Percentiles rank a stretch among this genome's conserved stretches.
Conservation (phyloP, 495 filamentous ascomycete genomes). For the Hypoxylon perforatum region DNA sequence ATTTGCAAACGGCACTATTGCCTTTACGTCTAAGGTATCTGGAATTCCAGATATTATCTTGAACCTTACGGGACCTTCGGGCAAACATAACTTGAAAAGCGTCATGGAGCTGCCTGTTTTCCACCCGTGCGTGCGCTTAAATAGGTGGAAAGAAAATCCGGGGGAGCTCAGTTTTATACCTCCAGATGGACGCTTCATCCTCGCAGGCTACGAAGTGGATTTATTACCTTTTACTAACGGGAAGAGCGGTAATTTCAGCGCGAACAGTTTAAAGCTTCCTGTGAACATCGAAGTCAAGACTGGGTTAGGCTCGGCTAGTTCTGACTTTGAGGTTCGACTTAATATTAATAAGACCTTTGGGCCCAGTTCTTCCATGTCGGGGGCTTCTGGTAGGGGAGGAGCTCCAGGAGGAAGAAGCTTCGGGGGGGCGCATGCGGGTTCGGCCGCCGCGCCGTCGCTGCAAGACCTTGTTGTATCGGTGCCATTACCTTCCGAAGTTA, state of each 20-base stretch:
- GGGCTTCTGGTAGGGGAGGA: constrained; percentile 68
- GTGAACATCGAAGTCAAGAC: constrained; percentile 85
- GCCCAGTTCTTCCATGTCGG: constrained; percentile 43
- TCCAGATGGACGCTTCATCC: constrained; percentile 93
- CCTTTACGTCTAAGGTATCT: constrained; percentile 93
- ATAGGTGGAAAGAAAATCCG: constrained; percentile 84
- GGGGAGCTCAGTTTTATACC: constrained; percentile 95
- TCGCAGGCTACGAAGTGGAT: constrained; percentile 95
- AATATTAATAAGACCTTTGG: constrained; percentile 74
- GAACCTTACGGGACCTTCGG: constrained; percentile 79
- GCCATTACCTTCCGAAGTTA: constrained; percentile 81
- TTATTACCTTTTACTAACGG: constrained; percentile 71
- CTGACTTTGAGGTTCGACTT: constrained; percentile 91
- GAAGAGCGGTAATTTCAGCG: constrained; percentile 52
- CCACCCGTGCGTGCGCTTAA: constrained; percentile 91
- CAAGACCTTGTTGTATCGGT: constrained; percentile 85
- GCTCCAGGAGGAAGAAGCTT: constrained; percentile 60
- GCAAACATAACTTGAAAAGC: constrained; percentile 75
- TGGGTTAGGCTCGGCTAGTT: constrained; percentile 73
- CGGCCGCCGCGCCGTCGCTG: constrained; percentile 68
- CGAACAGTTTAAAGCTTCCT: constrained; percentile 79
- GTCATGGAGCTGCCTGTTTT: constrained; percentile 92
- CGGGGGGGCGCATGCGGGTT: constrained; percentile 52
- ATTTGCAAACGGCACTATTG: constrained; percentile 90
- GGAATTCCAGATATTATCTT: constrained; percentile 91